Evolutionary conservation across 73 alveolate genomes (phyloP).

Genomic region (Blepharisma japonicum): DNA sequence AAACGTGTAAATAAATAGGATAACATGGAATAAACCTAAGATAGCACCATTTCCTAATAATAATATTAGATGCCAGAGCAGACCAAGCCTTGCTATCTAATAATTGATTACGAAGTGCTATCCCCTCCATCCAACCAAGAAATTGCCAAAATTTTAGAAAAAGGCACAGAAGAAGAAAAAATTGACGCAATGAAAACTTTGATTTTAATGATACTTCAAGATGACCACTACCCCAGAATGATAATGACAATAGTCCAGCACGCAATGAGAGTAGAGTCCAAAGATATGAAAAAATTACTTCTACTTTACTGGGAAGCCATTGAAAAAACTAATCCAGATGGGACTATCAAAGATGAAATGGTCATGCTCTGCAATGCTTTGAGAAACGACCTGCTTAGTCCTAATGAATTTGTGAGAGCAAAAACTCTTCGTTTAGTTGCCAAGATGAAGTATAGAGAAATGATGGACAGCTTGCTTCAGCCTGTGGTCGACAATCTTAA

Average conservation of each 20-base stretch:
- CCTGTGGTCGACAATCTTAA: slow-evolving; percentile 88
- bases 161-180: slow-evolving; percentile 83
- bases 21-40: too few species aligned
- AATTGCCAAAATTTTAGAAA: slow-evolving; percentile 43
- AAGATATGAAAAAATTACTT: slow-evolving; percentile 84
- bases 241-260: slow-evolving; percentile 86
- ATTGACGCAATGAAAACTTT: slow-evolving; percentile 85
- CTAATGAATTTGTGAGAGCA: slow-evolving; percentile 95
- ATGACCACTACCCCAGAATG: slow-evolving; percentile 86
- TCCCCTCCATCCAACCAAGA: slow-evolving; percentile 28
- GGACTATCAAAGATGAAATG: slow-evolving; percentile 95
- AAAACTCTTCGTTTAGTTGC: slow-evolving; percentile 90
- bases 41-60: too few species aligned
- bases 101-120: slow-evolving; percentile 29
- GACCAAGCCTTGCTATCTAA: slow-evolving; percentile 21
- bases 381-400: slow-evolving; percentile 91
- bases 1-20: too few species aligned
- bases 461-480: slow-evolving; percentile 79
- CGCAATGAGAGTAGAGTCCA: slow-evolving; percentile 76
- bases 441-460: slow-evolving; percentile 79
- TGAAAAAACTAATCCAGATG: slow-evolving; percentile 91
- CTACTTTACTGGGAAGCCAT: slow-evolving; percentile 97
- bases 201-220: slow-evolving; percentile 85
- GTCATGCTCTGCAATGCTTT: slow-evolving; percentile 93
- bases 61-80: slow-evolving; percentile 17